Percentiles rank a stretch among this genome's conserved stretches.
Conservation (phyloP, 176 grass and related monocot species). For the Bromus sterilis region DNA sequence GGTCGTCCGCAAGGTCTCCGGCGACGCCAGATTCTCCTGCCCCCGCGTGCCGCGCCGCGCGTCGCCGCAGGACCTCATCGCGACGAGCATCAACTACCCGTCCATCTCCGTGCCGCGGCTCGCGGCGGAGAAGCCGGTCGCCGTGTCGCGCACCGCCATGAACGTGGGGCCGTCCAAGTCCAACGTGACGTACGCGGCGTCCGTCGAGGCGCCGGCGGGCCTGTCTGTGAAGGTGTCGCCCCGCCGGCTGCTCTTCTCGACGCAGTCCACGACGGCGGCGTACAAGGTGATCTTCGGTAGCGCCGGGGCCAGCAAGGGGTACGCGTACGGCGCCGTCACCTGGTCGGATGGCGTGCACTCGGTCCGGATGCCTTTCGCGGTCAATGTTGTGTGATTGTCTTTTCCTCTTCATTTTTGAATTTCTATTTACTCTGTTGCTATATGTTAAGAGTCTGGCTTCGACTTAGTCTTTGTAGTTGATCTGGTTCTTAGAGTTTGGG, state of each 20-base stretch:
- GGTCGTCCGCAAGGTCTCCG: slow-evolving; percentile 49
- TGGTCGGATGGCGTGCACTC: slow-evolving; percentile 86
- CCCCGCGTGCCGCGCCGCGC: background rate
- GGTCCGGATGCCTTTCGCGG: slow-evolving; percentile 68
- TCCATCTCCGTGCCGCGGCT: slow-evolving; percentile 76
- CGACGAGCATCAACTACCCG: slow-evolving; percentile 68
- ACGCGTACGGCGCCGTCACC: slow-evolving; percentile 50
- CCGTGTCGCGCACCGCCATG: slow-evolving; percentile 48
- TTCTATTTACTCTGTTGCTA: too few relatives aligned
- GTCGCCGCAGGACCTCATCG: slow-evolving; percentile 58
- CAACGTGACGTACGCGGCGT: slow-evolving; percentile 54
- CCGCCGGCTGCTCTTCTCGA: slow-evolving; percentile 48
- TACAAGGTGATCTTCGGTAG: slow-evolving; percentile 61
- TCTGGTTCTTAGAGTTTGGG: too few relatives aligned
- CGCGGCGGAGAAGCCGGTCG: slow-evolving; percentile 9
- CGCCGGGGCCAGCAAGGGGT: slow-evolving; percentile 36
- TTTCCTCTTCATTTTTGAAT: background rate
- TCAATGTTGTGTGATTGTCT: slow-evolving; percentile 52
- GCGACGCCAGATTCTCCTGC: slow-evolving; percentile 49
- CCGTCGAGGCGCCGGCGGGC: slow-evolving; percentile 41
- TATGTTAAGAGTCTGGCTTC: too few relatives aligned
- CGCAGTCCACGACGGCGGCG: slow-evolving; percentile 55
- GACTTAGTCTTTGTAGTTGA: too few relatives aligned
- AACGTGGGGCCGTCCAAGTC: slow-evolving; percentile 55
- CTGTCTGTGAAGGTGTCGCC: slow-evolving; percentile 59